A percentile compares a stretch with the other conserved stretches of the same genome.
These are phyloP conservation scores for Arachis stenosperma DNA, from an alignment of 306 rosid genomes.

Conservation along the genomic window DNA sequence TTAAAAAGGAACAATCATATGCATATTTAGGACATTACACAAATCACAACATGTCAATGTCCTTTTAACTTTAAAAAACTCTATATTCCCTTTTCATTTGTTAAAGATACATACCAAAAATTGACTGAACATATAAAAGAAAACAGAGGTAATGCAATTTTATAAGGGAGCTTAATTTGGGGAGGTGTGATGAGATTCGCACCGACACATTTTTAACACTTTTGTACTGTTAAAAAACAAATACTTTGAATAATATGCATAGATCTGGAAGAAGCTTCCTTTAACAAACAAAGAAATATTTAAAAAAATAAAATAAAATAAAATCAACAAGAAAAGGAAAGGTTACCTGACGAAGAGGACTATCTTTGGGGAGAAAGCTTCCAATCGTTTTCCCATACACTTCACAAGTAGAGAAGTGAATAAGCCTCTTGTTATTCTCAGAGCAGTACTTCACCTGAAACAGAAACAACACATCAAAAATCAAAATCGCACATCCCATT, in stretches of 20 bases:
- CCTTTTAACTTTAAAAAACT: slow-evolving; percentile 6
- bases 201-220: slow-evolving; percentile 33
- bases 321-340: slow-evolving; percentile 33
- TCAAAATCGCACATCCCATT: slow-evolving; percentile 42
- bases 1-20: not conserved
- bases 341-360: slow-evolving; percentile 90
- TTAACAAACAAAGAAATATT: not conserved
- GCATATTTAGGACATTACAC: not conserved
- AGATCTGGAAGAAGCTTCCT: slow-evolving; percentile 34
- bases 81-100: not conserved
- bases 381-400: slow-evolving; percentile 99
- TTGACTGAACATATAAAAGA: too few relatives aligned
- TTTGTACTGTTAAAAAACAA: slow-evolving; percentile 18
- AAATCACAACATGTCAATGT: not conserved
- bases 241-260: slow-evolving; percentile 13
- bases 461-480: slow-evolving; percentile 25
- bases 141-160: too few relatives aligned
- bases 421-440: slow-evolving; percentile 83
- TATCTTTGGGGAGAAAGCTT: slow-evolving; percentile 92
- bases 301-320: not conserved
- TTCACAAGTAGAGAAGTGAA: slow-evolving; percentile 99
- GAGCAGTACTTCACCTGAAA: slow-evolving; percentile 90
- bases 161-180: not conserved
- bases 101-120: too few relatives aligned
- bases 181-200: not conserved